These are phyloP conservation scores for Biscogniauxia marginata DNA, from an alignment of 2,329 filamentous ascomycete genomes.

Conservation along the genomic window DNA sequence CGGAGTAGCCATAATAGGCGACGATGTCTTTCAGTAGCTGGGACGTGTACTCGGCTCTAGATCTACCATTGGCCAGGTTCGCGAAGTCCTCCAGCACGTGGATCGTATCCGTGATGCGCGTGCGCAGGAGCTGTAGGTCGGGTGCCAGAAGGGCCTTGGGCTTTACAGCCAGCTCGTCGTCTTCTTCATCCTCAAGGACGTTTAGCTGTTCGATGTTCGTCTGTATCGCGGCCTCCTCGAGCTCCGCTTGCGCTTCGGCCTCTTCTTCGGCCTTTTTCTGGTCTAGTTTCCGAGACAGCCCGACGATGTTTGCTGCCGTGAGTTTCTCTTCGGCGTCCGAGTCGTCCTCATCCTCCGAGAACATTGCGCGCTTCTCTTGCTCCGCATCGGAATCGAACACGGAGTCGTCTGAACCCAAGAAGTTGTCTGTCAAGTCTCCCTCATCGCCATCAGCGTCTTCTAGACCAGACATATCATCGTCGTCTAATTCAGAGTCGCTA, in stretches of 20 bases:
- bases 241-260: slow-evolving; percentile 78
- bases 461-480: slow-evolving; percentile 41
- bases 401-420: slow-evolving; percentile 59
- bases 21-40: slow-evolving; percentile 91
- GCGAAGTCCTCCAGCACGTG: slow-evolving; percentile 87
- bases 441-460: slow-evolving; percentile 32
- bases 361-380: slow-evolving; percentile 64
- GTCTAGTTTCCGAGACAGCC: slow-evolving; percentile 83
- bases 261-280: slow-evolving; percentile 73
- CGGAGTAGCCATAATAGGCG: slow-evolving; percentile 94
- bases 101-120: slow-evolving; percentile 88
- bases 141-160: slow-evolving; percentile 71
- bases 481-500: slow-evolving; percentile 42
- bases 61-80: slow-evolving; percentile 76
- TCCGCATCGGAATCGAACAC: slow-evolving; percentile 73
- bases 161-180: slow-evolving; percentile 58
- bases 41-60: slow-evolving; percentile 81
- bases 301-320: slow-evolving; percentile 94
- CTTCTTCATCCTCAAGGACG: slow-evolving; percentile 62
- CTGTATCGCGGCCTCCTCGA: slow-evolving; percentile 82
- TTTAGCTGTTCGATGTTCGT: slow-evolving; percentile 86
- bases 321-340: slow-evolving; percentile 86
- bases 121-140: slow-evolving; percentile 84
- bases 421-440: slow-evolving; percentile 59
- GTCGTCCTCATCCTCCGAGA: slow-evolving; percentile 91